Evolutionary conservation across 768 basidiomycete species (phyloP), one percentile per base, ranked within the genome.

Genomic region (Termitomyces sp.): DNA sequence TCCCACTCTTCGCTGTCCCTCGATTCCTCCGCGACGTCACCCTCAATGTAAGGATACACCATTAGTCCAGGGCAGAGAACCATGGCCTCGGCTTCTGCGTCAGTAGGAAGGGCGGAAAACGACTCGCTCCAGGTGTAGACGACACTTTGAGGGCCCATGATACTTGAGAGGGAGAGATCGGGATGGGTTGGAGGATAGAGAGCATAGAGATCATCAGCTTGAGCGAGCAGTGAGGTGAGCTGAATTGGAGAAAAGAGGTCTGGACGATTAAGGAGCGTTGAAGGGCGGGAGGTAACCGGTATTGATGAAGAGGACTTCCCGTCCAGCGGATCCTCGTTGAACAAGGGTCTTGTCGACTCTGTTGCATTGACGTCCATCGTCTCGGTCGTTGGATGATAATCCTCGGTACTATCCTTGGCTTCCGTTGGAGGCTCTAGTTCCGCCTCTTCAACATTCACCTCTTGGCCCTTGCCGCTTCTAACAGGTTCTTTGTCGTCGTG

Each of bases 121-220:
- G 72, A 69, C 64, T 85, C 81, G 18, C 79, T 82, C 90, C 90
- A 93, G 9, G 91, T 92, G 68, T 79, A 82, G 53, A 91, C 75
- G 40, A 82, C 88, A 66, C 89, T 91, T 65, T 88, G 85, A 1
- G 88, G 89, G 9, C 91, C 91, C 81, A 93, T 84, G 50, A 89
- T 89, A 32, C 76, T 73, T 6, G 79, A 71, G 16, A 90, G 73
- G 3, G 63, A 68, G 13, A 93, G 73, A 0, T 70, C 74, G 10
- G 85, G 79, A 54, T 87, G 79, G 1, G 78, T 74, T 2, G 88
- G 87, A 4, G 89, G 88, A 69, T 80, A 87, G 20, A 67, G 63
- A n/a, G 68, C 63, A 51, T 80, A 82, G 13, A 93, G 82, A 8
- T 72, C 76, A 64, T 91, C 88, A 1, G 90, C 79, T 30, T 76